Evolutionary conservation across 179 eudicot species (phyloP), one percentile per base, ranked within the genome.

Genomic region (Heliamphora pulchella): DNA sequence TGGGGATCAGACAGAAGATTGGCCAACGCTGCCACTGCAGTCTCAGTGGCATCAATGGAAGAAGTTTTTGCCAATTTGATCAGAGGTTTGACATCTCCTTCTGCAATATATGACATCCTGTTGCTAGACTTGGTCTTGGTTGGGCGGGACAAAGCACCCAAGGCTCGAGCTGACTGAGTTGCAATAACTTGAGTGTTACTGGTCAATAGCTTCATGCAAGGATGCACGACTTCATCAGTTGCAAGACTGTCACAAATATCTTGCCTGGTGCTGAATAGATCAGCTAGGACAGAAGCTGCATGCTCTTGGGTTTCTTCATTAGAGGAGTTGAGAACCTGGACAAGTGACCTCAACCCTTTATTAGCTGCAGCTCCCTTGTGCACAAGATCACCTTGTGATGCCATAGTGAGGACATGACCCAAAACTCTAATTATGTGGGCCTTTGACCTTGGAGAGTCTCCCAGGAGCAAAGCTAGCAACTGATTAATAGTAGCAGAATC

Each of bases 201-300:
- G 50, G 90, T 83, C 87, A 93, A 88, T 74, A 93, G 94, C 86
- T 93, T 91, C 89, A 90, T 88, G 86, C 92, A 93, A 22, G 90
- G 90, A 77, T 87, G 87, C 75, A 93, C 86, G 61, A 93, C 89
- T 80, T 91, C 96, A 82, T 93, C 93, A 54, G 91, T 90, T 71
- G 93, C 91, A 53, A 93, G 91, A 81, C 86, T 88, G 58, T 92
- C 90, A 69, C 96, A 88, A 53, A 92, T 89, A 74, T 92, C 97
- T 71, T 87, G 92, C 71, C 94, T 83, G 77, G 77, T 83, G 76
- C 89, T 88, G 78, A 93, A 90, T 77, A 93, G 80, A 83, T 91
- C 92, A 76, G 97, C 97, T 20, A 93, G 88, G 46, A 89, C 94
- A 71, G 94, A 89, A 79, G 96, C 97, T 11, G 93, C 91, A 86